phyloP scores from a whole-genome alignment of 495 filamentous ascomycete species.

The Aspergillus biplanus region DNA sequence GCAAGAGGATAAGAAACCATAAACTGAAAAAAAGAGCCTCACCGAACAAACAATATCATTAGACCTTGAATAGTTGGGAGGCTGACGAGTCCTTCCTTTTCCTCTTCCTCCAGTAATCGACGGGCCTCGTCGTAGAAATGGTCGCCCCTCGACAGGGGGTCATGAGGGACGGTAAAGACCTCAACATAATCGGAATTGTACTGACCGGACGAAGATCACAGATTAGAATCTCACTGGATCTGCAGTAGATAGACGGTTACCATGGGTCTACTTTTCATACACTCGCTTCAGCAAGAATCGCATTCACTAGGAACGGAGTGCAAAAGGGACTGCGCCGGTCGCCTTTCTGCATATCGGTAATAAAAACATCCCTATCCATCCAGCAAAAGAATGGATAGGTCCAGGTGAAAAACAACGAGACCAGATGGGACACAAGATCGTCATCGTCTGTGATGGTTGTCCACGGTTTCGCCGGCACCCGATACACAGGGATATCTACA shows the following conservation, averaged over 20 bases:
- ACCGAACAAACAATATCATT: constrained; percentile 27
- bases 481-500: constrained; percentile 30
- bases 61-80: constrained; percentile 32
- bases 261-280: constrained; percentile 20
- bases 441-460: constrained; percentile 50
- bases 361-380: constrained; percentile 47
- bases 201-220: constrained; percentile 14
- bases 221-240: constrained; percentile 8
- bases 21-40: not conserved
- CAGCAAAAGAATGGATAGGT: constrained; percentile 43
- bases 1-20: not conserved
- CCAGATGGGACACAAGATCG: constrained; percentile 51
- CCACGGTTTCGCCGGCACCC: constrained; percentile 49
- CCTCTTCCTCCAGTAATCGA: constrained; percentile 27
- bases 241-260: constrained; percentile 1
- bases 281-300: constrained; percentile 42
- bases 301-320: constrained; percentile 52
- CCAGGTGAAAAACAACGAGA: constrained; percentile 52
- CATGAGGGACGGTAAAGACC: constrained; percentile 26
- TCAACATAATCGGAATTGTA: constrained; percentile 36
- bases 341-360: constrained; percentile 42
- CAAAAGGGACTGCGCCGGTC: constrained; percentile 37
- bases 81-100: constrained; percentile 17
- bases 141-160: constrained; percentile 26
- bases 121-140: constrained; percentile 34